Evolutionary conservation across 768 basidiomycete genomes (phyloP), one percentile per base, ranked within the genome.

Genomic region (Paxillus ammoniavirescens): DNA sequence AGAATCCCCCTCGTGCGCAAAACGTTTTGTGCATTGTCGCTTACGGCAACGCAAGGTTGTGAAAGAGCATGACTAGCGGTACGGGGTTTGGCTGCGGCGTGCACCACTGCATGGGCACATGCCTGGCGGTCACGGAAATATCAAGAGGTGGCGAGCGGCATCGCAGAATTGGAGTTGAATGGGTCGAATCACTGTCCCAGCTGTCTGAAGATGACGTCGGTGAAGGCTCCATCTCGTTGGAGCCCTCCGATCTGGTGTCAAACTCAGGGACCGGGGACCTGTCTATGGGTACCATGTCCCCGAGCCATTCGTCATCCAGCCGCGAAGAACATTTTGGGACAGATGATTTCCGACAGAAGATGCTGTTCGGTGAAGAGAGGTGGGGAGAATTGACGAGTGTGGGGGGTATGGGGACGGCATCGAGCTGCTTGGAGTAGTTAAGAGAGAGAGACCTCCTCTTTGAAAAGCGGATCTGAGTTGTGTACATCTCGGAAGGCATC

Each of bases 231-330:
- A 59, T 15, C 30, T 56, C 59, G 47, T 43, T 40, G 5, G 57
- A 53, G 30, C 15, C 23, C 54, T 57, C 65, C 31, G 60, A 65
- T 56, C 17, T 52, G 0, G 61, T 4, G 40, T 65, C 64, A 31
- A n/a, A 47, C 9, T 62, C 64, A 1, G 46, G 48, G 3, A 8
- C 36, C 5, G 3, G 12, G n/a, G 55, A 38, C 61, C 46, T 23
- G 56, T 61, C 42, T 42, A 61, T 40, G 8, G 84, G 84, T 2
- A 85, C 72, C 59, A 83, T 85, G 72, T 86, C 84, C 66, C 80
- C 76, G 49, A 86, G 71, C 84, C 84, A 86, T 56, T 72, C 72
- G 60, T 86, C 79, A 55, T 83, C 80, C 60, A 74, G 76, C 45
- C 77, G 73, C 46, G 74, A 78, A 15, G 81, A 80, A 8, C 71